These are phyloP conservation scores for Umbellularia californica DNA, from an alignment of 164 flowering plant species.

Conservation along the genomic window DNA sequence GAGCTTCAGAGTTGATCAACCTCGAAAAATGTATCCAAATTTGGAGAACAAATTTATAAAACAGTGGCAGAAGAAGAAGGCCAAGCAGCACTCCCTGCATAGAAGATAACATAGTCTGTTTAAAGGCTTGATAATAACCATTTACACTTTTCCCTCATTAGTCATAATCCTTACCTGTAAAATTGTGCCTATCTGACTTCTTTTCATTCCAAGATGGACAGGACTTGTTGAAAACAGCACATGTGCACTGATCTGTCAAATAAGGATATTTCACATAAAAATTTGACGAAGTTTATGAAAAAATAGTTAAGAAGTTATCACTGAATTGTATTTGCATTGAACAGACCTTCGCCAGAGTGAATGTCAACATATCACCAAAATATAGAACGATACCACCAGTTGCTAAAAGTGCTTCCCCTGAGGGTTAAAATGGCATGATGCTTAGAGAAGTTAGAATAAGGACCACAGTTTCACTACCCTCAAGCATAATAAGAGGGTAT, in stretches of 20 bases:
- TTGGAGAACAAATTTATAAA: slow-evolving; percentile 44
- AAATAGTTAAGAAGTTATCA: neutral
- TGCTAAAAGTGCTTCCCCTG: slow-evolving; percentile 86
- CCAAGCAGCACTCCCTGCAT: slow-evolving; percentile 76
- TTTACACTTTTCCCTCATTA: slow-evolving; percentile 3
- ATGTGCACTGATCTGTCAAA: slow-evolving; percentile 39
- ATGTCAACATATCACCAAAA: slow-evolving; percentile 76
- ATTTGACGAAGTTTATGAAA: neutral
- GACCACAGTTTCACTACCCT: neutral
- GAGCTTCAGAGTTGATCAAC: slow-evolving; percentile 14
- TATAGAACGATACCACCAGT: slow-evolving; percentile 72
- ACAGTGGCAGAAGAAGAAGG: slow-evolving; percentile 64
- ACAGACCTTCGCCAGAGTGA: slow-evolving; percentile 57
- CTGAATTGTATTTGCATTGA: neutral
- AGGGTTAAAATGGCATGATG: neutral
- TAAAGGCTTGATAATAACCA: slow-evolving; percentile 7
- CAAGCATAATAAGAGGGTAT: neutral
- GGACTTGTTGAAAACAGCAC: slow-evolving; percentile 31
- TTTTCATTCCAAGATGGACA: slow-evolving; percentile 38
- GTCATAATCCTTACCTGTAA: slow-evolving; percentile 52
- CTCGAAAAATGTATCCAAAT: slow-evolving; percentile 22
- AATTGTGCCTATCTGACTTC: slow-evolving; percentile 72
- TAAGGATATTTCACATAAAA: slow-evolving; percentile 5
- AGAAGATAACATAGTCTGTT: slow-evolving; percentile 7
- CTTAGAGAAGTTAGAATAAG: neutral